phyloP scores from a whole-genome alignment of 352 stramenopile species.

The Pythium phragmiticola region DNA sequence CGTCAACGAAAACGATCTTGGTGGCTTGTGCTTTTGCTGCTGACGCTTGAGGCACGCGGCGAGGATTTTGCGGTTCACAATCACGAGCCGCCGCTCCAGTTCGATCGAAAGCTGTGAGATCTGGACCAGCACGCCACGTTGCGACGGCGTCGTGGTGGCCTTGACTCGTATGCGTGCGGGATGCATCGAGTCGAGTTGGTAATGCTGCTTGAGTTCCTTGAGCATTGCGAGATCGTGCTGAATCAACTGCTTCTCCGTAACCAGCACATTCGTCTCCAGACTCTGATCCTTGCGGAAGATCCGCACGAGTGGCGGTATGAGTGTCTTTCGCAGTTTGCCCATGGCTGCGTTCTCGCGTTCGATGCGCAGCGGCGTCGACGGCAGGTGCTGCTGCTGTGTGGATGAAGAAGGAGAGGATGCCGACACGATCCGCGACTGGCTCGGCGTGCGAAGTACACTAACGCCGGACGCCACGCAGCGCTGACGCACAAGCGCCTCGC shows the following conservation, averaged over 20 bases:
- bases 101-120: constrained; percentile 43
- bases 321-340: constrained; percentile 15
- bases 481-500: constrained; percentile 42
- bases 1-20: constrained; percentile 34
- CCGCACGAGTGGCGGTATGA: constrained; percentile 44
- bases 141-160: constrained; percentile 1
- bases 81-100: constrained; percentile 51
- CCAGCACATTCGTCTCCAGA: constrained; percentile 49
- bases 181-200: constrained; percentile 8
- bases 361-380: constrained; percentile 12
- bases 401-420: neutral
- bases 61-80: constrained; percentile 65
- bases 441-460: constrained; percentile 55
- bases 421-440: constrained; percentile 24
- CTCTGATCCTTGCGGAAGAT: constrained; percentile 46
- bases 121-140: constrained; percentile 47
- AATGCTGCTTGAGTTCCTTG: constrained; percentile 6
- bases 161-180: neutral
- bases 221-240: constrained; percentile 43
- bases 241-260: constrained; percentile 61
- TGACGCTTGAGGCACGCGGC: constrained; percentile 52
- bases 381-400: neutral
- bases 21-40: constrained; percentile 7
- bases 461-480: constrained; percentile 53
- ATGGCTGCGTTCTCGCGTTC: constrained; percentile 7